Evolutionary conservation across 306 rosid species (phyloP).

Genomic region (Vicia faba): DNA sequence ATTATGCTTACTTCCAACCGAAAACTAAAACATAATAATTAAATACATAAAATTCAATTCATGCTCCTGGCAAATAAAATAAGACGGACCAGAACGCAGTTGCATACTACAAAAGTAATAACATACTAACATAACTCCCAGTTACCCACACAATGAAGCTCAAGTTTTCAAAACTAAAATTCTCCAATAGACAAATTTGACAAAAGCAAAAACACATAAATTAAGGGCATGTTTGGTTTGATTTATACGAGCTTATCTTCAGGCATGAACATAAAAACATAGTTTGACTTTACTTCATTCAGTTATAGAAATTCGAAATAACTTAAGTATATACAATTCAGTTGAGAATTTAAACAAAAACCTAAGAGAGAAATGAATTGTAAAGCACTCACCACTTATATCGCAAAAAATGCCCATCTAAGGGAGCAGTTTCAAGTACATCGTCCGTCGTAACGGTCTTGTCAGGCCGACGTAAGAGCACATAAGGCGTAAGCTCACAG

Average conservation of each 20-base stretch:
- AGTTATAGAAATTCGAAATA: no score
- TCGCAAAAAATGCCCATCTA: constrained; percentile 83
- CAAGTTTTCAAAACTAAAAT: background rate
- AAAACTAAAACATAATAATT: background rate
- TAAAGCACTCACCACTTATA: constrained; percentile 80
- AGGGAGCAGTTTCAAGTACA: constrained; percentile 67
- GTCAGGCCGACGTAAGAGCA: constrained; percentile 86
- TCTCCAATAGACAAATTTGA: background rate
- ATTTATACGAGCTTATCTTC: background rate
- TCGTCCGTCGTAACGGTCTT: constrained; percentile 74
- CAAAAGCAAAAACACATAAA: background rate
- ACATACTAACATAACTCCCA: background rate
- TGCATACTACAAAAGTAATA: background rate
- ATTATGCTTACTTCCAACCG: background rate
- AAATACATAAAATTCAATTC: background rate
- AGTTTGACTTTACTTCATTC: no score
- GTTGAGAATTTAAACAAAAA: background rate
- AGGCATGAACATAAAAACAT: background rate
- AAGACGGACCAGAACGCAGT: background rate
- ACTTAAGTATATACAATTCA: background rate
- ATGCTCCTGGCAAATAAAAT: background rate
- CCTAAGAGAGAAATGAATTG: background rate
- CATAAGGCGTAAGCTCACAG: constrained; percentile 98
- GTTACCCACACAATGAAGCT: constrained; percentile 16
- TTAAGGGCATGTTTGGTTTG: background rate